phyloP scores from a whole-genome alignment of 305 asterid genomes.

The Fraxinus latifolia region DNA sequence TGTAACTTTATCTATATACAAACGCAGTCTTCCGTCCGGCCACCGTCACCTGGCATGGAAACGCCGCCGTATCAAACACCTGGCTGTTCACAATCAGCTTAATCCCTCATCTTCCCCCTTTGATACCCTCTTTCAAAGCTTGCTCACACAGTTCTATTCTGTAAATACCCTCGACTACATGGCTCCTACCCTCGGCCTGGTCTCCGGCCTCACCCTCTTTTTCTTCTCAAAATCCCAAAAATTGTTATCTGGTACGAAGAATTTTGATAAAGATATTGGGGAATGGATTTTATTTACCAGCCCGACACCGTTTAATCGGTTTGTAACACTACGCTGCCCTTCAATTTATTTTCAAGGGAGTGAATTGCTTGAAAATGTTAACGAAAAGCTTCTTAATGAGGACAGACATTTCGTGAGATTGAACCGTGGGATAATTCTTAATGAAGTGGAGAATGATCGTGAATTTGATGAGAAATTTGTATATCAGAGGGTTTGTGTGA shows the following conservation, averaged over 20 bases:
- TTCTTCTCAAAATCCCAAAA: constrained; percentile 34
- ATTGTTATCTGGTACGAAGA: constrained; percentile 6
- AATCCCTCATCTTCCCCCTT: constrained; percentile 38
- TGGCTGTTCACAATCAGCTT: constrained; percentile 31
- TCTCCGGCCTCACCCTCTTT: constrained; percentile 63
- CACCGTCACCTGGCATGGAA: constrained; percentile 51
- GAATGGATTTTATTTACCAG: constrained; percentile 81
- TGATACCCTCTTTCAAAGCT: constrained; percentile 40
- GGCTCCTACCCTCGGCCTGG: constrained; percentile 69
- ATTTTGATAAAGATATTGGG: constrained; percentile 39
- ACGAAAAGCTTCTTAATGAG: constrained; percentile 66
- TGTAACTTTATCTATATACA: constrained; percentile 26
- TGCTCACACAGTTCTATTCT: constrained; percentile 59
- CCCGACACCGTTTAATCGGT: constrained; percentile 95
- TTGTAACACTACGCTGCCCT: constrained; percentile 80
- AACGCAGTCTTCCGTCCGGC: constrained; percentile 30
- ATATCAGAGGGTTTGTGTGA: constrained; percentile 79
- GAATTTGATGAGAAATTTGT: constrained; percentile 43
- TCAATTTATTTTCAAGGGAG: constrained; percentile 66
- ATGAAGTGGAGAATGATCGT: constrained; percentile 30
- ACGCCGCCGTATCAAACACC: constrained; percentile 56
- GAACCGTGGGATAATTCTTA: constrained; percentile 56
- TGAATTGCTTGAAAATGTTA: constrained; percentile 58
- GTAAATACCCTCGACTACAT: constrained; percentile 39
- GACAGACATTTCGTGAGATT: constrained; percentile 67